Conservation (phyloP, 1,284 basidiomycete species). For the Heterobasidion annosum region DNA sequence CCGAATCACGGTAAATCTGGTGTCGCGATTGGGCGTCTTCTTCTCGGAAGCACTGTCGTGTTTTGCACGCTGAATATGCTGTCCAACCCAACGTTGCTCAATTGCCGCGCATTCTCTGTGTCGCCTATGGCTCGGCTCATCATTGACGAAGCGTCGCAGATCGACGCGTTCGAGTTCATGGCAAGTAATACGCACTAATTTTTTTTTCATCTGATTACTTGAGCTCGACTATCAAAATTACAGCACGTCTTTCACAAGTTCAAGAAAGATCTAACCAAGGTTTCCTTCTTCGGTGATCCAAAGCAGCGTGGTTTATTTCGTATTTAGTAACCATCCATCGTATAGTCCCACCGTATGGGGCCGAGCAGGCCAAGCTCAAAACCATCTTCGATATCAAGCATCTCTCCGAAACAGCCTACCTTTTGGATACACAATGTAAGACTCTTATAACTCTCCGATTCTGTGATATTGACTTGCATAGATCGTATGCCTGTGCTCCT, state of each 20-base stretch:
- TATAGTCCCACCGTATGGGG: conserved; percentile 42
- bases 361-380: conserved; percentile 25
- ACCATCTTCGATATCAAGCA: conserved; percentile 40
- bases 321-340: not conserved
- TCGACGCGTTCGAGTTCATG: conserved; percentile 34
- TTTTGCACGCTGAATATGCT: conserved; percentile 36
- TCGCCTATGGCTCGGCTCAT: conserved; percentile 30
- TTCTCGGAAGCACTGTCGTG: conserved; percentile 23
- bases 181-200: conserved; percentile 16
- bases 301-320: conserved; percentile 24
- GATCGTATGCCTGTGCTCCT: conserved; percentile 41
- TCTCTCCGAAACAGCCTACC: conserved; percentile 22
- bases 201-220: not conserved
- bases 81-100: conserved; percentile 26
- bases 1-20: conserved; percentile 13
- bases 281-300: conserved; percentile 38
- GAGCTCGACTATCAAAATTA: not conserved
- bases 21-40: conserved; percentile 9
- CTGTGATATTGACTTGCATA: conserved; percentile 12
- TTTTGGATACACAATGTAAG: conserved; percentile 38
- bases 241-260: conserved; percentile 29
- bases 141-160: conserved; percentile 42
- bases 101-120: conserved; percentile 21
- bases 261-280: conserved; percentile 19
- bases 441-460: not conserved